These are phyloP conservation scores for Monosporozyma aerobia DNA, from an alignment of 805 yeast genomes.

Conservation along the genomic window DNA sequence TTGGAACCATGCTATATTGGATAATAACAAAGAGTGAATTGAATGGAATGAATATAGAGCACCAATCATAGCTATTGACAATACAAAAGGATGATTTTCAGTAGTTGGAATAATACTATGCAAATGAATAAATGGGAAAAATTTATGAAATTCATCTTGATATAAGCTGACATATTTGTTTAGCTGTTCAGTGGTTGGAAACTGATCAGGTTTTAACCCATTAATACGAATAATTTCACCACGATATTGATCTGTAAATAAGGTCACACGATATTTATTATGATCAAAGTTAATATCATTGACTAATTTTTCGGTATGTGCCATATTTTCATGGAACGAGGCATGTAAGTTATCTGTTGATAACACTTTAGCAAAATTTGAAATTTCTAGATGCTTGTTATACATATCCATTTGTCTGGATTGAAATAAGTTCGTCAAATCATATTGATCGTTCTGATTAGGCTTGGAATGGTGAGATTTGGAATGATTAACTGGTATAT, in stretches of 20 bases:
- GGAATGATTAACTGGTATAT: not conserved
- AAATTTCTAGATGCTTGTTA: slow-evolving; percentile 31
- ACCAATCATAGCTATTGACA: slow-evolving; percentile 82
- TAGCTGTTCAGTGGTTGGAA: slow-evolving; percentile 69
- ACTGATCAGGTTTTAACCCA: slow-evolving; percentile 46
- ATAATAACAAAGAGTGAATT: slow-evolving; percentile 59
- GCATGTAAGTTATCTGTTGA: not conserved
- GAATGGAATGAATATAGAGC: slow-evolving; percentile 79
- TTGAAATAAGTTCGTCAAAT: slow-evolving; percentile 37
- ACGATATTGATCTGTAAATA: slow-evolving; percentile 44
- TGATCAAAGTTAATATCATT: not conserved
- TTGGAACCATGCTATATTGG: slow-evolving; percentile 59
- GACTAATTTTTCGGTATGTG: not conserved
- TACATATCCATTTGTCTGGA: slow-evolving; percentile 56
- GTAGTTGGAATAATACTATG: slow-evolving; percentile 45
- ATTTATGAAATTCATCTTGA: slow-evolving; percentile 68
- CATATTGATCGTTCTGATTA: slow-evolving; percentile 15
- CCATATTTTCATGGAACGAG: not conserved
- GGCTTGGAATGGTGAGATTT: not conserved
- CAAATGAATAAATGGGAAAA: slow-evolving; percentile 56
- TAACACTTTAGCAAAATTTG: not conserved
- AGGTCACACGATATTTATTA: not conserved
- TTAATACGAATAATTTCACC: slow-evolving; percentile 44
- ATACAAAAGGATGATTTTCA: slow-evolving; percentile 54
- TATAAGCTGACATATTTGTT: slow-evolving; percentile 69